Evolutionary conservation across 305 asterid species (phyloP).

Genomic region (Plantago rigida): DNA sequence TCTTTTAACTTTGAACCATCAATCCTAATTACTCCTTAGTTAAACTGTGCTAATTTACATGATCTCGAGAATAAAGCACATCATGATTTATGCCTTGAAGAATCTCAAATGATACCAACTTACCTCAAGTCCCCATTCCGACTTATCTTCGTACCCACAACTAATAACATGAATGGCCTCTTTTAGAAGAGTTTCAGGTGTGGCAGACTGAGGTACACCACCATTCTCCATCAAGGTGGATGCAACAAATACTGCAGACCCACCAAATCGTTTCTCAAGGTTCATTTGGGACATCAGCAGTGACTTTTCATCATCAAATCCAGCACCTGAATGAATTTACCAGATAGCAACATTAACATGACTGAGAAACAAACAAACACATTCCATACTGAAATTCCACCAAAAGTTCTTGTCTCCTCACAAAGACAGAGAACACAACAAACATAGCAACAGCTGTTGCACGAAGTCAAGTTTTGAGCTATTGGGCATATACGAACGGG

Average conservation of each 20-base stretch:
- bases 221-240: conserved; percentile 97
- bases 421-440: background rate
- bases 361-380: conserved; percentile 1
- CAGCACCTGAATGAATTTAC: conserved; percentile 51
- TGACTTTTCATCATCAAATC: conserved; percentile 89
- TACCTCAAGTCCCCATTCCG: conserved; percentile 97
- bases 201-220: conserved; percentile 93
- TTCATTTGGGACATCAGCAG: conserved; percentile 86
- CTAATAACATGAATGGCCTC: conserved; percentile 98
- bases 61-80: too few relatives aligned
- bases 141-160: conserved; percentile 91
- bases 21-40: too few relatives aligned
- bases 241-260: conserved; percentile 88
- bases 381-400: conserved; percentile 5
- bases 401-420: background rate
- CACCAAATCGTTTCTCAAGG: conserved; percentile 95
- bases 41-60: too few relatives aligned
- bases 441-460: background rate
- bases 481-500: too few relatives aligned
- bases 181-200: conserved; percentile 86
- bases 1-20: too few relatives aligned
- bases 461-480: background rate
- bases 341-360: conserved; percentile 15
- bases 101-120: conserved; percentile 21
- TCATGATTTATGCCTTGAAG: background rate